Conservation (phyloP, 208 protist genomes). For the Polymyxa betae region DNA sequence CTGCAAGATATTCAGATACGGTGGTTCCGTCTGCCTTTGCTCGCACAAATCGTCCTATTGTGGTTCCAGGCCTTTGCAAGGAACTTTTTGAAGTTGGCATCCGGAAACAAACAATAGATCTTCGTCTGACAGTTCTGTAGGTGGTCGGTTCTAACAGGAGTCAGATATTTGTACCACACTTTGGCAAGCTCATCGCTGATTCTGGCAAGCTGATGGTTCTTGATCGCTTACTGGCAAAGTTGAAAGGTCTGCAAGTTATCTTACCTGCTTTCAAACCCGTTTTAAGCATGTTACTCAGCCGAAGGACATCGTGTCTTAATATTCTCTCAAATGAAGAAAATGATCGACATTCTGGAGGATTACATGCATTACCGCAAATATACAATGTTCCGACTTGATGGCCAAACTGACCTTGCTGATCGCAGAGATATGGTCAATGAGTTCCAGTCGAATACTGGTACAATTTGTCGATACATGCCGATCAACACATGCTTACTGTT, state of each 20-base stretch:
- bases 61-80: not conserved
- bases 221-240: constrained; percentile 74
- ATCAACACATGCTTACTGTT: not conserved
- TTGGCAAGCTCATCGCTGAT: constrained; percentile 65
- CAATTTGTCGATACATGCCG: not conserved
- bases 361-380: constrained; percentile 59
- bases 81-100: not conserved
- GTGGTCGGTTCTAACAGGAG: constrained; percentile 30
- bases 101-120: not conserved
- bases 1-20: not conserved
- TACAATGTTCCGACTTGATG: constrained; percentile 60
- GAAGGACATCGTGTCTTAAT: constrained; percentile 90
- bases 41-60: not conserved
- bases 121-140: not conserved
- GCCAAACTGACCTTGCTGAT: constrained; percentile 52
- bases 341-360: constrained; percentile 69
- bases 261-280: not conserved
- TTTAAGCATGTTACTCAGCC: not conserved
- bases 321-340: constrained; percentile 94
- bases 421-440: constrained; percentile 61
- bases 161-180: constrained; percentile 40
- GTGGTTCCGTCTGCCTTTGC: not conserved
- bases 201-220: constrained; percentile 71
- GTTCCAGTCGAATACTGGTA: constrained; percentile 44
- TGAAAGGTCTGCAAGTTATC: constrained; percentile 48